Percentiles rank a stretch among this genome's conserved stretches.
Conservation (phyloP, 139 green algal species). For the Edaphochlamys debaryana region DNA sequence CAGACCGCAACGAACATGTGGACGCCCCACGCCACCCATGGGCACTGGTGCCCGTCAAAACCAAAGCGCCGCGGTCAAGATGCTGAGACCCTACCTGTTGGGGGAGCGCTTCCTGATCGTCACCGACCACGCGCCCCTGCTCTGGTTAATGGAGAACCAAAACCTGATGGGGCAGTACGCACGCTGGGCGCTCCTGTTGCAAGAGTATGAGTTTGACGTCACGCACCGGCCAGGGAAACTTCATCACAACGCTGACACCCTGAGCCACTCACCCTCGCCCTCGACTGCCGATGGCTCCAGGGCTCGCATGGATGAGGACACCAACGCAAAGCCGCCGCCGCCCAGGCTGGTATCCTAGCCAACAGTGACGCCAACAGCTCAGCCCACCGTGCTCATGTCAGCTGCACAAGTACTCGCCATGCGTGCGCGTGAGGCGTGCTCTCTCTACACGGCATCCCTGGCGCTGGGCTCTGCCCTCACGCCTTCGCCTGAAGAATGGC, state of each 20-base stretch:
- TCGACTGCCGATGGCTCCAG: not conserved
- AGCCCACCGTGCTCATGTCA: not conserved
- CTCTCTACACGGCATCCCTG: too few species aligned
- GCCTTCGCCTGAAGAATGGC: too few species aligned
- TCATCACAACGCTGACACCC: conserved; percentile 43
- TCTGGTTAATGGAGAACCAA: conserved; percentile 29
- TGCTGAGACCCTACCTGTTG: conserved; percentile 34
- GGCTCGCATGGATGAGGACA: conserved; percentile 4
- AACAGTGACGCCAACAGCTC: not conserved
- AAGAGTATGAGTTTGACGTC: conserved; percentile 28
- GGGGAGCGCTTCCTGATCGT: conserved; percentile 16
- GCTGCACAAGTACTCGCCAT: too few species aligned
- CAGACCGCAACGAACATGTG: too few species aligned
- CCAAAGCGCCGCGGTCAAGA: too few species aligned
- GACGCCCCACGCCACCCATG: too few species aligned
- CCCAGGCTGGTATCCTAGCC: not conserved
- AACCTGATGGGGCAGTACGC: conserved; percentile 26
- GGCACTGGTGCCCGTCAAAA: too few species aligned
- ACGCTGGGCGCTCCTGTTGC: conserved; percentile 46
- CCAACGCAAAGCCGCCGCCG: not conserved
- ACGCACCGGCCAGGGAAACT: conserved; percentile 25
- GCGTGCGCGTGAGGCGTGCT: too few species aligned
- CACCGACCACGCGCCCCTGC: conserved; percentile 39
- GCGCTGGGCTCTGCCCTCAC: too few species aligned
- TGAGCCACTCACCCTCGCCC: not conserved